Evolutionary conservation across 768 basidiomycete species (phyloP), one percentile per base, ranked within the genome.

Genomic region (Cystofilobasidium bisporidii): DNA sequence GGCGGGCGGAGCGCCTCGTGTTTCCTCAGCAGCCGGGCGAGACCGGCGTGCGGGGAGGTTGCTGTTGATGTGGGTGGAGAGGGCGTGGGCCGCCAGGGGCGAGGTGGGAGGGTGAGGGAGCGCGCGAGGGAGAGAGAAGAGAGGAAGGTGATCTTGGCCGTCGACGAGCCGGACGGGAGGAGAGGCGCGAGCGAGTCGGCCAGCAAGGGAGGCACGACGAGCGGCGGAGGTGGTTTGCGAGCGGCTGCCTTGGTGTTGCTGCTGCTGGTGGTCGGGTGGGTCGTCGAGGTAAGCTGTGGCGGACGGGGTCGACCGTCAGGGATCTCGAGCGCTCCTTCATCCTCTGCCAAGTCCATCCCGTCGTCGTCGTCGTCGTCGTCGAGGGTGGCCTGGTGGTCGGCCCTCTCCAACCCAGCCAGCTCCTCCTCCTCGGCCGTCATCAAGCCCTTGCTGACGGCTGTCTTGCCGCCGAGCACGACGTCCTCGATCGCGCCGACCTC

Each of bases 1-100:
- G 88, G 83, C 0, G 91, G 91, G 14, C 91, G 84, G n/a, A 84
- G 78, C 0, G 86, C 76, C 1, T 81, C 79, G 74, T 91, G 85
- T 15, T 83, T 79, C 1, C 83, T 77, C 3, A 78, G 71, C 74
- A 93, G 94, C 76, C 89, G 90, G 0, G 82, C 77, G 0, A 93
- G 78, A 1, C 92, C 91, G 1, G 78, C 80, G n/a, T n/a, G n/a
- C 0, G 87, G 85, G 57, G 83, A 82, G 5, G 80, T 73, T 5
- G 83, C 81, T 33, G 75, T n/a, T 17, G 57, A 36, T 38, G 61
- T 62, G 26, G 53, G 30, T 71, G 72, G 50, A 74, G 72, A 63
- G 72, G 72, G 2, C 70, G 64, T n/a, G 69, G 45, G 10, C 10
- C 40, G 26, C 53, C 53, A 28, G 71, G 65, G 10, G 20, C 47